Evolutionary conservation across 306 rosid genomes (phyloP), one percentile per base, ranked within the genome.

Genomic region (Sechiopsis laciniata): DNA sequence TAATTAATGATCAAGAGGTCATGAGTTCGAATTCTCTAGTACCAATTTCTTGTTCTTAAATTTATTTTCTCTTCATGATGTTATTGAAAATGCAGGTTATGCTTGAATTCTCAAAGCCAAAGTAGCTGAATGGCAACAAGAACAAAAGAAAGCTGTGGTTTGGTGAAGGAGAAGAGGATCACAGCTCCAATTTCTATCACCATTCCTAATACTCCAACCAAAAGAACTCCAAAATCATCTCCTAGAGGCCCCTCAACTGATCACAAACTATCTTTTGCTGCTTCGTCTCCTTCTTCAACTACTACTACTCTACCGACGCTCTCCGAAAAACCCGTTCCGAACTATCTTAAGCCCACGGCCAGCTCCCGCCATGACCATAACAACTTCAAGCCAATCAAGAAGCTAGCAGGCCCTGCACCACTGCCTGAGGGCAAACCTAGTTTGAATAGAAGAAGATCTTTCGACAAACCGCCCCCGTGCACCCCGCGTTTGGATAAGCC

Each of bases 371-470:
- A 37, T n/a, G 86, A 80, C 20, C 71, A 88, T 6, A 71, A 57
- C 77, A 78, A 71, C 52, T 29, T 71, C 35, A 74, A 67, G 77
- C 17, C 62, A 16, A 4, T 53, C 79, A 78, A 22, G 48, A 75
- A 10, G 69, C 0, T 13, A 17, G 4, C 24, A 17, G 68, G 7
- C 50, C 65, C 48, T 2, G 72, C 13, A 55, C 73, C 46, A n/a
- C 50, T 69, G 15, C 59, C 74, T 24, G 74, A 69, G 15, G 46
- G 53, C 29, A 85, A 76, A 68, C 71, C 92, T 6, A 17, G 16
- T 3, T 5, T 78, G 24, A 82, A 80, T 42, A 83, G 99, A 77
- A 89, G 96, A 84, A 91, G 90, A 75, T 95, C 99, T n/a, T 76
- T 91, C 6, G 99, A 95, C 66, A 90, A 58, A 74, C 91, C 96